These are phyloP conservation scores for Pueraria montana DNA, from an alignment of 306 rosid genomes.

Conservation along the genomic window DNA sequence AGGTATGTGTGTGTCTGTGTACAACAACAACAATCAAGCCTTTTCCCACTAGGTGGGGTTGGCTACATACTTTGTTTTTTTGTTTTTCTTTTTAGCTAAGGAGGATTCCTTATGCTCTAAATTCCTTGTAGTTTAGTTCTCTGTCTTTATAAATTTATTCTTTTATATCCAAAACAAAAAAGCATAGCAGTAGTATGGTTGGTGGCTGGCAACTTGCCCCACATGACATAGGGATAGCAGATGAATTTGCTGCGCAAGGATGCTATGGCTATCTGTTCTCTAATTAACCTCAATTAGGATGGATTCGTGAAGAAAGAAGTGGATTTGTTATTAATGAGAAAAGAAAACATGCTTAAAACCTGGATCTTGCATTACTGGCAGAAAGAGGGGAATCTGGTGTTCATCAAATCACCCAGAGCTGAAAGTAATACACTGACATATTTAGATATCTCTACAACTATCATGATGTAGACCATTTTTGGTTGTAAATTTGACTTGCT, in stretches of 20 bases:
- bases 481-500: slow-evolving; percentile 13
- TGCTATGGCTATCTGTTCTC: slow-evolving; percentile 15
- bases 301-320: slow-evolving; percentile 20
- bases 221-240: not conserved
- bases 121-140: slow-evolving; percentile 4
- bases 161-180: not conserved
- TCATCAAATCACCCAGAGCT: slow-evolving; percentile 4
- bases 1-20: not conserved
- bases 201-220: slow-evolving; percentile 20
- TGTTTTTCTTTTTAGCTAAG: not conserved
- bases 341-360: slow-evolving; percentile 14
- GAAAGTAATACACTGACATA: slow-evolving; percentile 6
- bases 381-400: slow-evolving; percentile 20
- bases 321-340: slow-evolving; percentile 1
- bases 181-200: not conserved
- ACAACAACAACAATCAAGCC: not conserved
- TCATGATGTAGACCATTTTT: not conserved
- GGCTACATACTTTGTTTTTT: not conserved
- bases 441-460: not conserved
- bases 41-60: not conserved
- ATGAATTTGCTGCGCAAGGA: not conserved
- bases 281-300: slow-evolving; percentile 19
- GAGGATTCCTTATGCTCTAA: slow-evolving; percentile 12
- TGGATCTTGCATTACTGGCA: slow-evolving; percentile 7
- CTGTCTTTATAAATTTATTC: not conserved